Conservation (phyloP, 1,284 basidiomycete genomes). For the Mrakiaceae sp. region DNA sequence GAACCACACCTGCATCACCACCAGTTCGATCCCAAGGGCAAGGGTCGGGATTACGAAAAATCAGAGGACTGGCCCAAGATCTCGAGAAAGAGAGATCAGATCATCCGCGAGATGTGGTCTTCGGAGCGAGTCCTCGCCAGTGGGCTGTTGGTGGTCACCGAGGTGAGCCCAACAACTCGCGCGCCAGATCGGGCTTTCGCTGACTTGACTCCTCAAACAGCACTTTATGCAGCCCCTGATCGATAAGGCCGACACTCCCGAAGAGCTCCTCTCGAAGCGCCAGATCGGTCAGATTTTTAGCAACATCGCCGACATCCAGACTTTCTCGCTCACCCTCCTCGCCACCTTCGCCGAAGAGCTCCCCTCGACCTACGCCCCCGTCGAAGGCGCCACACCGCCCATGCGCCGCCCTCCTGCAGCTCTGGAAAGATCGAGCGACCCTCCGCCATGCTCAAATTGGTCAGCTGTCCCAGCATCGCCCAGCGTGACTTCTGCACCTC, state of each 20-base stretch:
- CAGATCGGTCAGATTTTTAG: conserved; percentile 67
- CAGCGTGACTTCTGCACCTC: not conserved
- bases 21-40: not conserved
- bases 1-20: not conserved
- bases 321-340: conserved; percentile 69
- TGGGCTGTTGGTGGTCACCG: conserved; percentile 67
- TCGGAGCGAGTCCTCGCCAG: conserved; percentile 69
- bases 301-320: conserved; percentile 85
- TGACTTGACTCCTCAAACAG: conserved; percentile 33
- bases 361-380: conserved; percentile 34
- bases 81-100: conserved; percentile 40
- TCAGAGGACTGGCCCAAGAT: not conserved
- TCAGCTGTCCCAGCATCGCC: not conserved
- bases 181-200: conserved; percentile 8
- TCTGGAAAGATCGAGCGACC: not conserved
- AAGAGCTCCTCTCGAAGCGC: conserved; percentile 55
- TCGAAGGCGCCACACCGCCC: conserved; percentile 21
- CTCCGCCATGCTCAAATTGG: not conserved
- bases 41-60: not conserved
- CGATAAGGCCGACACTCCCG: conserved; percentile 50
- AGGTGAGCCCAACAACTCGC: conserved; percentile 40
- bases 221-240: conserved; percentile 68
- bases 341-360: conserved; percentile 44
- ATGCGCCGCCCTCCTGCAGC: not conserved
- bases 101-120: conserved; percentile 63